A percentile compares a stretch with the other conserved stretches of the same genome.
Conservation (phyloP, 805 yeast genomes). For the Candida piceae region DNA sequence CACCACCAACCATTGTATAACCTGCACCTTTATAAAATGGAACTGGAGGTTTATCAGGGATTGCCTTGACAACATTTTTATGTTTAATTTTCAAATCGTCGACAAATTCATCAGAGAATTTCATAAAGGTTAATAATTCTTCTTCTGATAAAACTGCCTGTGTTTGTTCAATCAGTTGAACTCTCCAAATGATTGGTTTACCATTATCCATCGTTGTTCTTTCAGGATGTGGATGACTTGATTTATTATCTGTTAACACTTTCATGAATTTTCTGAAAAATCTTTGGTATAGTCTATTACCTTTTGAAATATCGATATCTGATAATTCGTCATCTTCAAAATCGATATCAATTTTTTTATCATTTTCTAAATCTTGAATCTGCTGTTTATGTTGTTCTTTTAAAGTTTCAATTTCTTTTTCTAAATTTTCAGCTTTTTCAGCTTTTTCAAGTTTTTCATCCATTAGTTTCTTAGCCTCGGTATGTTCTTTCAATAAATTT, state of each 20-base stretch:
- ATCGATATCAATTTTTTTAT: background rate
- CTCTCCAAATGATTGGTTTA: constrained; percentile 21
- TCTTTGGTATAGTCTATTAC: constrained; percentile 4
- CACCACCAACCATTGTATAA: constrained; percentile 36
- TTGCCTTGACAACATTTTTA: constrained; percentile 31
- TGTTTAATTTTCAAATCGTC: constrained; percentile 40
- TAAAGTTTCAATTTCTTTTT: background rate
- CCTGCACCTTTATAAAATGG: constrained; percentile 18
- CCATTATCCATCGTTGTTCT: constrained; percentile 14
- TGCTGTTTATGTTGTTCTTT: background rate
- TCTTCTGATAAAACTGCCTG: constrained; percentile 1
- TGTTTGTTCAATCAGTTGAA: constrained; percentile 14
- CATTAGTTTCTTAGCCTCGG: background rate
- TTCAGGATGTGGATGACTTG: constrained; percentile 14
- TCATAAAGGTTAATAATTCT: constrained; percentile 3
- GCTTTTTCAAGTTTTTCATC: background rate
- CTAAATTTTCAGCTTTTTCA: background rate
- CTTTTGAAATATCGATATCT: constrained; percentile 3
- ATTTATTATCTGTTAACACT: constrained; percentile 7
- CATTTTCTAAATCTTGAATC: background rate
- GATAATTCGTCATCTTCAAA: constrained; percentile 1
- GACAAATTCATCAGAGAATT: constrained; percentile 31
- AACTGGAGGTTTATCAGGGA: constrained; percentile 37
- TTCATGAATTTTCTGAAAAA: constrained; percentile 12
- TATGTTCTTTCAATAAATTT: background rate